Evolutionary conservation across 1,284 basidiomycete genomes (phyloP), one percentile per base, ranked within the genome.

Genomic region (Coniophora puteana): DNA sequence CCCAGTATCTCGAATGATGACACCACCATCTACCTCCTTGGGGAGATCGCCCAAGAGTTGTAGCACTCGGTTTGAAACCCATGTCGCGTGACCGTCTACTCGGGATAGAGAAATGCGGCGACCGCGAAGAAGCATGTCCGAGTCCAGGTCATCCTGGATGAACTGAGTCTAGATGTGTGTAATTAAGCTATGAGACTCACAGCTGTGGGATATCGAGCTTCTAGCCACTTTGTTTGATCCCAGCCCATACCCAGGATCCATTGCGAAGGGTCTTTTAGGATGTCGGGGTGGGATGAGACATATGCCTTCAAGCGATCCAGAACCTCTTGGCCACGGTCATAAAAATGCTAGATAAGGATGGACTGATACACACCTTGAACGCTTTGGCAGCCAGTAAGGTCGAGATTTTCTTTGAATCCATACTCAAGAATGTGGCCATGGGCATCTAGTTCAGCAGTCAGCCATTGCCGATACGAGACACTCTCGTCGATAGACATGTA

Each of bases 191-290:
- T 34, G 22, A 28, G 1, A 60, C 79, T 38, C 50, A 91, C 91
- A 4, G 89, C 85, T 18, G 77, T 85, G 1, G 93, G 93, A 54
- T 93, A 94, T 21, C 71, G 61, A 20, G 74, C 65, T 14, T 70
- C 76, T 1, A 72, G 51, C 84, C 84, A 88, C 44, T 75, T 70
- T 4, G 88, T 95, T 61, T 97, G 93, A 57, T 97, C 90, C 93
- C 93, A 97, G 5, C 93, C 93, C 68, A 87, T 78, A 4, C 91
- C 93, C 51, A 83, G 69, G 40, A 96, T 78, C 90, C 90, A 95
- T 4, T 62, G 67, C 3, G 72, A 69, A 5, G 63, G 67, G 44
- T 81, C 70, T 1, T 68, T 57, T 2, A 70, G 56, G n/a, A 83
- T 55, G 33, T 79, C 73, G 1, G 80, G 74, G 43, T 79, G 73